phyloP scores from a whole-genome alignment of 106 monocot genomes.

The Acorus gramineus region DNA sequence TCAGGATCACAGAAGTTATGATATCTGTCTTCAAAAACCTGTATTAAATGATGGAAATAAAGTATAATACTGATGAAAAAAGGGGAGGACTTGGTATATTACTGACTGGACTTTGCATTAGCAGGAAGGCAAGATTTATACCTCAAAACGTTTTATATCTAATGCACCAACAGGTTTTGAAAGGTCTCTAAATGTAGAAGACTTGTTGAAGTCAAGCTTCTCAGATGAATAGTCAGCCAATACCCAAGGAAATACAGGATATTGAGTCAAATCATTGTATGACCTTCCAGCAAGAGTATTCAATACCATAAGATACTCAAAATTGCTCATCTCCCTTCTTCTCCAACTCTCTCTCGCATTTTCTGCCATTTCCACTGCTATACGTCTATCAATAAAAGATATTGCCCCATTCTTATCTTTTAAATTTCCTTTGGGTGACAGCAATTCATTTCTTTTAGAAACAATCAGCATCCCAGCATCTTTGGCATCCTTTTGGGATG shows the following conservation, averaged over 20 bases:
- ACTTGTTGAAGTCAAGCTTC: conserved; percentile 87
- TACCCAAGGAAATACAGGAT: conserved; percentile 97
- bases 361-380: conserved; percentile 89
- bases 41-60: conserved; percentile 9
- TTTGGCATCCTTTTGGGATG: conserved; percentile 70
- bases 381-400: conserved; percentile 78
- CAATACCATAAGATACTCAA: conserved; percentile 90
- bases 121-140: conserved; percentile 9
- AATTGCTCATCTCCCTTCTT: conserved; percentile 94
- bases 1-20: conserved; percentile 93
- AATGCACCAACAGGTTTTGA: conserved; percentile 95
- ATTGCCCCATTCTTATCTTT: conserved; percentile 60
- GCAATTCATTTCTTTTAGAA: conserved; percentile 60
- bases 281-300: conserved; percentile 96
- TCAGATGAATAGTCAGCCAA: conserved; percentile 96
- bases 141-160: conserved; percentile 85
- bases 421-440: conserved; percentile 67
- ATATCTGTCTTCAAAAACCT: conserved; percentile 99
- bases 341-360: conserved; percentile 81
- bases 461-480: conserved; percentile 69
- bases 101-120: not conserved
- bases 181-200: conserved; percentile 93
- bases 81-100: not conserved
- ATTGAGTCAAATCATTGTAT: conserved; percentile 98
- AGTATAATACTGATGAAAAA: not conserved